Conservation (phyloP, 495 filamentous ascomycete species). For the Neurospora sp. region DNA sequence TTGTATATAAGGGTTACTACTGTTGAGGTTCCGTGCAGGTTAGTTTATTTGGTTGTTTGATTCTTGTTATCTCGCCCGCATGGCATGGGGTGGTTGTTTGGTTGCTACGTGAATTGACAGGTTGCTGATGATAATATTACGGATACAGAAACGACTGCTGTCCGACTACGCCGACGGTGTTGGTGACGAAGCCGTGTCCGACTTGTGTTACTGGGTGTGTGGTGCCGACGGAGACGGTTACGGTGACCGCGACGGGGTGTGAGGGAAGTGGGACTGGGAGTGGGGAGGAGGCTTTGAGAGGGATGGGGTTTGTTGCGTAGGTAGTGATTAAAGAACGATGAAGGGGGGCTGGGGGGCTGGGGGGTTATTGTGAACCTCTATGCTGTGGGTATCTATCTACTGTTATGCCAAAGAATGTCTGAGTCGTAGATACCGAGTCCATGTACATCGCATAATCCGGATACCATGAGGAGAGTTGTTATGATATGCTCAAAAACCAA, state of each 20-base stretch:
- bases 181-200: not conserved
- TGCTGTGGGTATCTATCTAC: not conserved
- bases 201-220: not conserved
- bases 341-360: not conserved
- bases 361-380: not conserved
- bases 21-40: not conserved
- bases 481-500: not conserved
- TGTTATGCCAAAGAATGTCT: not conserved
- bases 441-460: not conserved
- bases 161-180: not conserved
- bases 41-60: not conserved
- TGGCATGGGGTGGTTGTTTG: not conserved
- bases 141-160: not conserved
- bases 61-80: not conserved
- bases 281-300: not conserved
- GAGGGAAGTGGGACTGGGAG: not conserved
- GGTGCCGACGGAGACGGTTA: not conserved
- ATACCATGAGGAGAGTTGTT: not conserved
- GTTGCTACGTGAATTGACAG: not conserved
- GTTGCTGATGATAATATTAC: not conserved
- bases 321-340: not conserved
- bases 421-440: not conserved
- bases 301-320: not conserved
- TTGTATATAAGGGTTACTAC: not conserved
- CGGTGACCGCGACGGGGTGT: not conserved